phyloP scores from a whole-genome alignment of 2,329 filamentous ascomycete genomes.

The Biscogniauxia marginata region DNA sequence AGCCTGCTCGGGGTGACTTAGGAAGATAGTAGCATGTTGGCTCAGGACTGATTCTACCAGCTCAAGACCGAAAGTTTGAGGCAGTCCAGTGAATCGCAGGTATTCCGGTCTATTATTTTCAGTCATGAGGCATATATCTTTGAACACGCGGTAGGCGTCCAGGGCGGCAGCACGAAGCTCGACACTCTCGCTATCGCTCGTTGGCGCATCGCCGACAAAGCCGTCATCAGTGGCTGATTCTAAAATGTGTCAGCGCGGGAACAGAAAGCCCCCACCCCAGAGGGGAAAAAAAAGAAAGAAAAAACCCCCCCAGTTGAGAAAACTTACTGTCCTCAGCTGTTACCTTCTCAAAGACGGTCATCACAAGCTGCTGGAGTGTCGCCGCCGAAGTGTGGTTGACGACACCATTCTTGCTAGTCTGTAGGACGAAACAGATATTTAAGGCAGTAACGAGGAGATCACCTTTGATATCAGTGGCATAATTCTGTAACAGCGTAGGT shows the following conservation, averaged over 20 bases:
- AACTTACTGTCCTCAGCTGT: slow-evolving; percentile 72
- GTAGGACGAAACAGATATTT: slow-evolving; percentile 88
- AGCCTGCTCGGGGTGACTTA: slow-evolving; percentile 74
- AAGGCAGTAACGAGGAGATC: slow-evolving; percentile 78
- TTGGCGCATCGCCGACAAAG: slow-evolving; percentile 64
- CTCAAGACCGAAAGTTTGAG: slow-evolving; percentile 83
- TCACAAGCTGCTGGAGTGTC: slow-evolving; percentile 91
- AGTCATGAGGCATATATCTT: slow-evolving; percentile 84
- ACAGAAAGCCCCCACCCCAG: background rate
- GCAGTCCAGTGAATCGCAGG: slow-evolving; percentile 73
- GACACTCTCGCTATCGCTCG: slow-evolving; percentile 58
- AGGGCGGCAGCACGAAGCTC: slow-evolving; percentile 72
- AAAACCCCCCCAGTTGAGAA: too few species aligned
- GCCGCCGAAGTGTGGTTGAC: slow-evolving; percentile 95
- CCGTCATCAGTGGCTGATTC: slow-evolving; percentile 50
- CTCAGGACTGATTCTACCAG: slow-evolving; percentile 87
- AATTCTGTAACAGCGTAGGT: slow-evolving; percentile 87
- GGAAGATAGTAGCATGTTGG: slow-evolving; percentile 80
- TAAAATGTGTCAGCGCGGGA: slow-evolving; percentile 20
- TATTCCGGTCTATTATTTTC: slow-evolving; percentile 83
- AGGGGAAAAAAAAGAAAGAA: too few species aligned
- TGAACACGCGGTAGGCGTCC: slow-evolving; percentile 85
- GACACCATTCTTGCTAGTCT: slow-evolving; percentile 87
- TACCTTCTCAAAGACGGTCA: slow-evolving; percentile 91
- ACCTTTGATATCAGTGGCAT: slow-evolving; percentile 75